Conservation (phyloP, 345 rosid genomes). For the Mangifera indica region DNA sequence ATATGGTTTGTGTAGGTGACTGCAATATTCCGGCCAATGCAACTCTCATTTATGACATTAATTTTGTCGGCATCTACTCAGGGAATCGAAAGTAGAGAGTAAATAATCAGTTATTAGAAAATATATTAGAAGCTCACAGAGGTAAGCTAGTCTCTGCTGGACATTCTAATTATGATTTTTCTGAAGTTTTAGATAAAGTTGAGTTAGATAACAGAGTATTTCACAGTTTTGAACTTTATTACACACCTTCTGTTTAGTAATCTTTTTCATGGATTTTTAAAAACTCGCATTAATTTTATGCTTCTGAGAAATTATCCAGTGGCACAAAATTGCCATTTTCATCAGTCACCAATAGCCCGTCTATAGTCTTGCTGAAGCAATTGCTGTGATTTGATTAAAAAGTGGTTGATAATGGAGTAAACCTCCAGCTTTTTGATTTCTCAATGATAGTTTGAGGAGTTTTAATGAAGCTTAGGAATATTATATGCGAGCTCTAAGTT, state of each 20-base stretch:
- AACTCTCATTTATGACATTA: conserved; percentile 81
- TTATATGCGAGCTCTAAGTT: not conserved
- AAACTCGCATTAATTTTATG: not conserved
- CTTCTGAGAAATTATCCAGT: no score
- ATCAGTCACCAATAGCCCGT: not conserved
- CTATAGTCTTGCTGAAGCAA: not conserved
- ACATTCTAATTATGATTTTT: not conserved
- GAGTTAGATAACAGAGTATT: not conserved
- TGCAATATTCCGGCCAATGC: conserved; percentile 96
- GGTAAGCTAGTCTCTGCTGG: conserved; percentile 22
- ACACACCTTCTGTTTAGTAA: not conserved
- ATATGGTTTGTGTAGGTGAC: conserved; percentile 55
- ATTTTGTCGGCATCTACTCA: conserved; percentile 65
- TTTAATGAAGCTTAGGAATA: not conserved
- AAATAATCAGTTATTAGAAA: not conserved
- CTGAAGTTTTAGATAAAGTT: not conserved
- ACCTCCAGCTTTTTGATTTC: no score
- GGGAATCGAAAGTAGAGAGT: conserved; percentile 63
- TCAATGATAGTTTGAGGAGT: no score
- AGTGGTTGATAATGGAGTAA: no score
- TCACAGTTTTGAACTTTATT: not conserved
- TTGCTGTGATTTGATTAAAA: not conserved
- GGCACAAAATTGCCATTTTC: not conserved
- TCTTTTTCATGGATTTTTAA: not conserved
- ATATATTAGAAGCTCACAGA: not conserved